phyloP scores from a whole-genome alignment of 441 rosid genomes.

The Brassica balearica region DNA sequence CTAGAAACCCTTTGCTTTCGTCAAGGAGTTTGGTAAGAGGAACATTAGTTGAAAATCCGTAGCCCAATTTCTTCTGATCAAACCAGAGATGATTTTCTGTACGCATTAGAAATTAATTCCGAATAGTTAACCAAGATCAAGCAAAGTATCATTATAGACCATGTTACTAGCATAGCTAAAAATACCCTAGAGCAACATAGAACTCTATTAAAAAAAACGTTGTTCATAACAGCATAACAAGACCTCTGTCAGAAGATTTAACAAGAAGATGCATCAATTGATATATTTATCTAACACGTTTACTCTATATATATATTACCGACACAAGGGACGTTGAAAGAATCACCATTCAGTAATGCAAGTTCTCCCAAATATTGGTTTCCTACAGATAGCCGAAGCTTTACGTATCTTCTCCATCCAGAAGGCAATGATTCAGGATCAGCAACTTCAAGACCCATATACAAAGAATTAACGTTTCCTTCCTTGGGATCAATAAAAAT shows the following conservation, averaged over 20 bases:
- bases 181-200: background rate
- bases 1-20: background rate
- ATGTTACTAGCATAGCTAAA: background rate
- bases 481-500: background rate
- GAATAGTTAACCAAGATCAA: background rate
- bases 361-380: background rate
- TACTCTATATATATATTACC: background rate
- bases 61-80: background rate
- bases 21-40: background rate
- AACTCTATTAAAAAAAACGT: background rate
- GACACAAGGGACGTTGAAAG: background rate
- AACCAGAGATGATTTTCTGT: background rate
- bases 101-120: background rate
- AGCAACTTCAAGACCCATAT: background rate
- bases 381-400: background rate
- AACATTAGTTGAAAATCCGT: background rate
- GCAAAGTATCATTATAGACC: background rate
- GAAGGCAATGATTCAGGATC: background rate
- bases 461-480: background rate
- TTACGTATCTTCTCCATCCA: constrained; percentile 26
- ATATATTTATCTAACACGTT: background rate
- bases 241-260: background rate
- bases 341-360: background rate
- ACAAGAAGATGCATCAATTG: background rate
- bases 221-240: no score